Percentiles rank a stretch among this genome's conserved stretches.
These are phyloP conservation scores for Nicotiana benthamiana DNA, from an alignment of 257 asterid genomes.

Conservation along the genomic window DNA sequence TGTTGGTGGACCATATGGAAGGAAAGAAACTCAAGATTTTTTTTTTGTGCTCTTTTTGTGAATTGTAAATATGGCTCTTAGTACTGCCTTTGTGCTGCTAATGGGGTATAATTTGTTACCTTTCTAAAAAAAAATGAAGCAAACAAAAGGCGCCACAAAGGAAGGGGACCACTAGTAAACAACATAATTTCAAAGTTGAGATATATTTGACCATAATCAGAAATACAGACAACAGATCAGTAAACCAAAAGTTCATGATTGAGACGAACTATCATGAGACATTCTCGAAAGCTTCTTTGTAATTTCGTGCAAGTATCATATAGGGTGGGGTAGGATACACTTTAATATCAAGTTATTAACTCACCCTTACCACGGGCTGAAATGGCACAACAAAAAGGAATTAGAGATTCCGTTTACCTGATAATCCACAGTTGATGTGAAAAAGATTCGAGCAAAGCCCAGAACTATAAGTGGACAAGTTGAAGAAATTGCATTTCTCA, in stretches of 20 bases:
- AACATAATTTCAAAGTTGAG: neutral
- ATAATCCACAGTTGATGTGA: slow-evolving; percentile 74
- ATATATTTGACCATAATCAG: neutral
- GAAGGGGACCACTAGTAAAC: neutral
- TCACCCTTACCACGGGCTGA: neutral
- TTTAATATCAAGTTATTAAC: neutral
- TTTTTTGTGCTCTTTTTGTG: too few species aligned
- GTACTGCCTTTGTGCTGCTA: too few species aligned
- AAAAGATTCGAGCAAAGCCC: slow-evolving; percentile 79
- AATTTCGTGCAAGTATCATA: neutral
- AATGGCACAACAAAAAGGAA: neutral
- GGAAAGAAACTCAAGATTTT: too few species aligned
- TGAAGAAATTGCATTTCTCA: slow-evolving; percentile 44
- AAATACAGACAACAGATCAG: neutral
- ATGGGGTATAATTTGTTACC: too few species aligned
- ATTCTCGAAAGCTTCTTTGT: neutral
- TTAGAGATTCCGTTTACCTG: slow-evolving; percentile 39
- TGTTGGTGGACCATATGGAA: too few species aligned
- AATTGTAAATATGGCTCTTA: too few species aligned
- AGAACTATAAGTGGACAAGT: slow-evolving; percentile 69
- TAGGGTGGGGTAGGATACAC: neutral
- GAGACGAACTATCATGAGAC: neutral
- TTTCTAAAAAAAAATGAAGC: too few species aligned
- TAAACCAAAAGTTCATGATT: neutral
- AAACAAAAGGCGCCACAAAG: neutral